Evolutionary conservation across 179 eudicot genomes (phyloP).

Genomic region (Beta corolliflora): DNA sequence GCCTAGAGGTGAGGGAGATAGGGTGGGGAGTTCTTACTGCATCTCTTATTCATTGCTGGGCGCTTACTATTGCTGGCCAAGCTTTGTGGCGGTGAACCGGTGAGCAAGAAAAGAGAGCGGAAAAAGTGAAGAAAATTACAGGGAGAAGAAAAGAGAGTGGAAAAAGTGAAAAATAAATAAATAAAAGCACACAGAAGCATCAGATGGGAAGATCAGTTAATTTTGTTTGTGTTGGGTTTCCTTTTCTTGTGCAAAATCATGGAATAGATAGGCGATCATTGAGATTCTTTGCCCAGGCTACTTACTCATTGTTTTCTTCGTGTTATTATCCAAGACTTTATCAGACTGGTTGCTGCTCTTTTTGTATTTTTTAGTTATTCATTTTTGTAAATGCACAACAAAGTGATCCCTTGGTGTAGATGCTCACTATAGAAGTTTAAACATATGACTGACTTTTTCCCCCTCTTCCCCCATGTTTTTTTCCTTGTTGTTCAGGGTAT

Average conservation of each 20-base stretch:
- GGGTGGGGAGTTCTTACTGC: neutral
- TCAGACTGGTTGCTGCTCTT: neutral
- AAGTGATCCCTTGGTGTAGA: neutral
- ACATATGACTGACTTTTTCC: conserved; percentile 1
- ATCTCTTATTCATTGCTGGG: neutral
- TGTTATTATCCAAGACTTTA: neutral
- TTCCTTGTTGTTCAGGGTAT: conserved; percentile 56
- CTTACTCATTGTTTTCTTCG: neutral
- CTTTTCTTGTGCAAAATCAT: neutral
- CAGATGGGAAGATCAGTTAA: no score
- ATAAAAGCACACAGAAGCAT: no score
- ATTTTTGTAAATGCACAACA: neutral
- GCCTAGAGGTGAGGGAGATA: neutral
- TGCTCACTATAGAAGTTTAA: conserved; percentile 1
- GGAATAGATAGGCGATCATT: neutral
- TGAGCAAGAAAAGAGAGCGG: no score
- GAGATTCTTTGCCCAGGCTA: neutral
- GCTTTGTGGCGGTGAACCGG: neutral
- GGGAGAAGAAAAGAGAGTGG: no score
- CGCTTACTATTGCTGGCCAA: neutral
- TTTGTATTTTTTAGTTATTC: neutral
- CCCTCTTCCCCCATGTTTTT: neutral
- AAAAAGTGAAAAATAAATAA: no score
- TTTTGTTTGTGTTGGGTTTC: no score
- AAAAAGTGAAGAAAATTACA: no score